Percentiles rank a stretch among this genome's conserved stretches.
Evolutionary conservation across 768 basidiomycete genomes (phyloP).

Genomic region (Amanita brunnescens): DNA sequence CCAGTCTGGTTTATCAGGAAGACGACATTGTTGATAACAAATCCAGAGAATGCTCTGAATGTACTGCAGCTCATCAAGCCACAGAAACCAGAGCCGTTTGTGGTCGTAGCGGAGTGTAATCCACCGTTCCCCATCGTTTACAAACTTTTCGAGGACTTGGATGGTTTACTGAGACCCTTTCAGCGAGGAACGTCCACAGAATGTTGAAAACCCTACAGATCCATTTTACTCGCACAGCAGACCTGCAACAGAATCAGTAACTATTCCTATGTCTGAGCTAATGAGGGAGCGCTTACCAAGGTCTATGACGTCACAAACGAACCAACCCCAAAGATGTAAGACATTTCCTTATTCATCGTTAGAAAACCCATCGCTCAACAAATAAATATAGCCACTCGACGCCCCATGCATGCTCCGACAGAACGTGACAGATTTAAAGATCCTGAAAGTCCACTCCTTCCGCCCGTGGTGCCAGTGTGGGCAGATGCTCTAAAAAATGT

Average conservation of each 20-base stretch:
- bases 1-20: conserved; percentile 15
- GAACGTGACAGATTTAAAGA: background rate
- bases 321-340: background rate
- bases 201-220: background rate
- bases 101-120: background rate
- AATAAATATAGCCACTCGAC: background rate
- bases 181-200: background rate
- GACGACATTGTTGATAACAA: background rate
- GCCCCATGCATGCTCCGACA: background rate
- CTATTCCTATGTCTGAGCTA: background rate
- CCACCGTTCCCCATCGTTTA: background rate
- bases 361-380: background rate
- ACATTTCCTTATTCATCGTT: background rate
- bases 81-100: background rate
- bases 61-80: background rate
- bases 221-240: background rate
- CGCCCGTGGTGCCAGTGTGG: background rate
- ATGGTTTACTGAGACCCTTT: background rate
- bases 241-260: background rate
- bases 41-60: background rate
- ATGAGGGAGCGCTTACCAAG: background rate
- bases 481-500: background rate
- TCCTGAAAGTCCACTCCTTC: background rate
- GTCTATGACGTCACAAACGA: background rate
- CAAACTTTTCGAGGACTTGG: background rate